phyloP scores from a whole-genome alignment of 345 rosid genomes.

The Arabidopsis arenosa region DNA sequence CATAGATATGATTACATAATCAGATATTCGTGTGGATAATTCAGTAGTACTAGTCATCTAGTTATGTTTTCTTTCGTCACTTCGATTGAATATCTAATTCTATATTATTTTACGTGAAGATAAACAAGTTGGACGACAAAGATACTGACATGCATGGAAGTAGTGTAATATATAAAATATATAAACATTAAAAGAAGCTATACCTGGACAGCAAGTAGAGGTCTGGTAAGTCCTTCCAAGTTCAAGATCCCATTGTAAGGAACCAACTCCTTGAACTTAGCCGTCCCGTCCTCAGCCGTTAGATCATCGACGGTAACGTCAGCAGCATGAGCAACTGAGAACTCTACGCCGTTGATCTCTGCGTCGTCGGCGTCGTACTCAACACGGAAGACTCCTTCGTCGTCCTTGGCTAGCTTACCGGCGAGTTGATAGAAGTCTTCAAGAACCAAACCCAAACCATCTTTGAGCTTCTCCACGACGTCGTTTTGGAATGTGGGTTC shows the following conservation, averaged over 20 bases:
- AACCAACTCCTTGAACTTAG: slow-evolving; percentile 64
- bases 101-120: not conserved
- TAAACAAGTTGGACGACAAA: not conserved
- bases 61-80: not conserved
- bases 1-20: slow-evolving; percentile 1
- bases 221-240: slow-evolving; percentile 75
- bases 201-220: slow-evolving; percentile 82
- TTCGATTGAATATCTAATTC: not conserved
- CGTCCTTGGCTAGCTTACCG: slow-evolving; percentile 83
- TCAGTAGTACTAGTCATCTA: not conserved
- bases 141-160: not conserved
- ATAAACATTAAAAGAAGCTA: slow-evolving; percentile 13
- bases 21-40: not conserved
- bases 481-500: slow-evolving; percentile 38
- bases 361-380: slow-evolving; percentile 65
- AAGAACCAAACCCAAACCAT: slow-evolving; percentile 65
- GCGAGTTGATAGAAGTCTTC: slow-evolving; percentile 85
- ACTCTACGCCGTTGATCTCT: slow-evolving; percentile 81
- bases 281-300: slow-evolving; percentile 64
- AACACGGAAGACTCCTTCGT: slow-evolving; percentile 74
- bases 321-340: slow-evolving; percentile 60
- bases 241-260: slow-evolving; percentile 74
- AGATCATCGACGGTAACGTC: slow-evolving; percentile 69
- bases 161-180: not conserved
- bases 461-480: slow-evolving; percentile 74